A percentile compares a stretch with the other conserved stretches of the same genome.
Conservation (phyloP, 305 asterid species). For the Coffea humblotiana region DNA sequence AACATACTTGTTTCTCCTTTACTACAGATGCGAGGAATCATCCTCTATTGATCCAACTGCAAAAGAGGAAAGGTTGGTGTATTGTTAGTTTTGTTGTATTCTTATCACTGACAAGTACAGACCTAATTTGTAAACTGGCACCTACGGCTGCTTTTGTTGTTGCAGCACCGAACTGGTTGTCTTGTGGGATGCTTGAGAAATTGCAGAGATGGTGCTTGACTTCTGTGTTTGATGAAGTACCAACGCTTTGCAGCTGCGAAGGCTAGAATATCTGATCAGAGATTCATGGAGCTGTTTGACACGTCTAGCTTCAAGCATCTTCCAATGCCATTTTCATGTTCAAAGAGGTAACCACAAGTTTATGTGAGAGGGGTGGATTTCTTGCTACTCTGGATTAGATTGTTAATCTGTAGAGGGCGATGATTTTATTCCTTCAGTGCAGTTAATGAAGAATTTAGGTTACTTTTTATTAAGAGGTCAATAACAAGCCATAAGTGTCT, state of each 20-base stretch:
- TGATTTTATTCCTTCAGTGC: slow-evolving; percentile 5
- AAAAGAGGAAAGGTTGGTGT: slow-evolving; percentile 67
- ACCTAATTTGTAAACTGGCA: background rate
- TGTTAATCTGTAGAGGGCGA: slow-evolving; percentile 2
- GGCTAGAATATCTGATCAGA: slow-evolving; percentile 35
- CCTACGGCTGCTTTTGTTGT: background rate
- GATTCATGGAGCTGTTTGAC: slow-evolving; percentile 36
- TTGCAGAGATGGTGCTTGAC: slow-evolving; percentile 42
- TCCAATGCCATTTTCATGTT: slow-evolving; percentile 23
- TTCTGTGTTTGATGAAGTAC: slow-evolving; percentile 44
- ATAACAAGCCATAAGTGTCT: background rate
- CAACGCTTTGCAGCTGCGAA: slow-evolving; percentile 43
- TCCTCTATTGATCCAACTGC: slow-evolving; percentile 71
- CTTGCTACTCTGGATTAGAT: slow-evolving; percentile 5
- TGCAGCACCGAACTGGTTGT: slow-evolving; percentile 48
- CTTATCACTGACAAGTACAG: background rate
- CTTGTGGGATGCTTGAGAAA: slow-evolving; percentile 43
- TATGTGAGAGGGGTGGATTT: background rate
- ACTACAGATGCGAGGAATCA: slow-evolving; percentile 62
- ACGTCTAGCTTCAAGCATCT: slow-evolving; percentile 28
- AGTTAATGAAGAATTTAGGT: background rate
- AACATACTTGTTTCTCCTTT: background rate
- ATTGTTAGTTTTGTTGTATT: background rate
- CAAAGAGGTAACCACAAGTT: slow-evolving; percentile 25
- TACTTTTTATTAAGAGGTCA: background rate